Percentiles rank a stretch among this genome's conserved stretches.
phyloP scores from a whole-genome alignment of 2,329 filamentous ascomycete genomes.

The Lecanicillium sp. region DNA sequence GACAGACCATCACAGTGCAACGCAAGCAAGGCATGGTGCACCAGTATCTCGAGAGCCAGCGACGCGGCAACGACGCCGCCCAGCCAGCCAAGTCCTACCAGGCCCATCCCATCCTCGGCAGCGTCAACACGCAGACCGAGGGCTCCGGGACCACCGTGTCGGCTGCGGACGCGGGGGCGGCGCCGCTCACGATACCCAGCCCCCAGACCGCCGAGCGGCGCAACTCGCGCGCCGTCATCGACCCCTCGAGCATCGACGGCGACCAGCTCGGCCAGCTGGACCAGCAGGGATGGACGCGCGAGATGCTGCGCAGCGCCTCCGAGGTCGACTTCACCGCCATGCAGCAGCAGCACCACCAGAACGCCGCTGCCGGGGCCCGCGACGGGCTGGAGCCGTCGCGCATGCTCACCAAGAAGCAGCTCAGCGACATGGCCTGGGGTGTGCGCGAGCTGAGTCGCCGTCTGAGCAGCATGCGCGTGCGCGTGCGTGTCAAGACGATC shows the following conservation, averaged over 20 bases:
- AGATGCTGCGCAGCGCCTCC: constrained; percentile 39
- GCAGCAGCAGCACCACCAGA: constrained; percentile 18
- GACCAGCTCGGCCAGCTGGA: constrained; percentile 47
- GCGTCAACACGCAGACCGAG: constrained; percentile 12
- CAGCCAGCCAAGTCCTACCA: constrained; percentile 21
- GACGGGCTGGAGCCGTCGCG: constrained; percentile 48
- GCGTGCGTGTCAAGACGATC: constrained; percentile 73
- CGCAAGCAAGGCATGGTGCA: constrained; percentile 59
- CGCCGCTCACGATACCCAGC: constrained; percentile 20
- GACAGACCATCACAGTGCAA: constrained; percentile 24
- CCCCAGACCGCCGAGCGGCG: constrained; percentile 4
- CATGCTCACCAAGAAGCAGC: constrained; percentile 88
- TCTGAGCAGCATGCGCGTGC: constrained; percentile 74
- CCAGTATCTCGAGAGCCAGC: constrained; percentile 55
- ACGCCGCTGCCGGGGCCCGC: background rate
- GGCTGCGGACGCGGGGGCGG: constrained; percentile 16
- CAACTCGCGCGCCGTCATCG: constrained; percentile 29
- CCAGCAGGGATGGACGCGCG: constrained; percentile 48
- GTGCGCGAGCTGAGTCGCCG: constrained; percentile 86
- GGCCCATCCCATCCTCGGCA: constrained; percentile 25
- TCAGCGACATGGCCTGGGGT: constrained; percentile 95
- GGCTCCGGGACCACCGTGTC: constrained; percentile 16
- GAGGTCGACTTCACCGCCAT: constrained; percentile 31
- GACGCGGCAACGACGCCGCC: constrained; percentile 26
- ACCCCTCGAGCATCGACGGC: constrained; percentile 34